Evolutionary conservation across 208 protist species (phyloP).

Genomic region (Acanthamoeba triangularis): DNA sequence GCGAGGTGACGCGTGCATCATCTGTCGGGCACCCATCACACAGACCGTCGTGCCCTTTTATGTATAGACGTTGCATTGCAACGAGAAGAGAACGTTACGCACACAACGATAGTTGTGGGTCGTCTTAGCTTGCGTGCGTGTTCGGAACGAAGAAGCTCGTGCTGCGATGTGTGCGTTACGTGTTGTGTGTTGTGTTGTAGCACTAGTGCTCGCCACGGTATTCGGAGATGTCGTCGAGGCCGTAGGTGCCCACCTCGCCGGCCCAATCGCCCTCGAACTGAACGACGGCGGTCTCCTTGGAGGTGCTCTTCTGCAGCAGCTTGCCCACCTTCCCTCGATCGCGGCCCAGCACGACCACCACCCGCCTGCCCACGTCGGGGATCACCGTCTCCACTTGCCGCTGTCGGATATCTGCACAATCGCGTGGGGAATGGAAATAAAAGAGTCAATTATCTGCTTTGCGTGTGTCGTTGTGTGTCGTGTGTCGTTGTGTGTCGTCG

Average conservation of each 20-base stretch:
- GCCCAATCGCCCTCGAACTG: slow-evolving; percentile 49
- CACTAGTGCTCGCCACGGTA: slow-evolving; percentile 2
- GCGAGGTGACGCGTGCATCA: slow-evolving; percentile 1
- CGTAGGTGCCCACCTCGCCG: slow-evolving; percentile 10
- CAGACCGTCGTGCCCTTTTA: slow-evolving; percentile 5
- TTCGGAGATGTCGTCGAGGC: slow-evolving; percentile 57
- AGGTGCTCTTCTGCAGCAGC: slow-evolving; percentile 35
- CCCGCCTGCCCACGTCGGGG: slow-evolving; percentile 17
- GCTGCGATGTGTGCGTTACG: too few relatives aligned
- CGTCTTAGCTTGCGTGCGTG: too few relatives aligned
- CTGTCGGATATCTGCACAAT: slow-evolving; percentile 13
- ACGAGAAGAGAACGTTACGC: too few relatives aligned
- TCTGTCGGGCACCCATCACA: not conserved
- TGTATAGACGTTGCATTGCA: not conserved
- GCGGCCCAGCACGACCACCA: slow-evolving; percentile 38
- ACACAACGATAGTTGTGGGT: too few relatives aligned
- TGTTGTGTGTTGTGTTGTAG: too few relatives aligned
- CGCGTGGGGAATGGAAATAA: not conserved
- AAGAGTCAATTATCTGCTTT: too few relatives aligned
- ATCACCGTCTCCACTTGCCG: slow-evolving; percentile 51
- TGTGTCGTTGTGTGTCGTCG: not conserved
- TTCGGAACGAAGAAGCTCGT: too few relatives aligned
- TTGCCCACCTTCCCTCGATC: slow-evolving; percentile 38
- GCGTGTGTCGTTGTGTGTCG: not conserved
- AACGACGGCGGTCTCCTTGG: slow-evolving; percentile 41